These are phyloP conservation scores for Leccinum subrobustum DNA, from an alignment of 1,284 basidiomycete species.

Conservation along the genomic window DNA sequence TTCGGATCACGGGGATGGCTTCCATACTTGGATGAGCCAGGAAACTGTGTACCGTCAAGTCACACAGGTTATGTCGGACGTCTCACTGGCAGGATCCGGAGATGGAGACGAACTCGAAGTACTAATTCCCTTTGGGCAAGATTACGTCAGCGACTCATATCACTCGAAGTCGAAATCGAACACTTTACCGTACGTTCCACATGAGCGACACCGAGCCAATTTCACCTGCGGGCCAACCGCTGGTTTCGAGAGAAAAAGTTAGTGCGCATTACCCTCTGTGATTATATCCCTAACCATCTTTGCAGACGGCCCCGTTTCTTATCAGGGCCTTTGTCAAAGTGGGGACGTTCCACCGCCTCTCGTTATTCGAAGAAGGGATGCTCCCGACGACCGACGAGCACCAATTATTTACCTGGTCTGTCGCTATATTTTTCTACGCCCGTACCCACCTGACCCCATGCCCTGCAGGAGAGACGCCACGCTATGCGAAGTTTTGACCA, in stretches of 20 bases:
- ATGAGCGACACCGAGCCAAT: slow-evolving; percentile 38
- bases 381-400: slow-evolving; percentile 75
- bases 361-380: slow-evolving; percentile 70
- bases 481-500: slow-evolving; percentile 70
- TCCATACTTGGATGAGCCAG: neutral
- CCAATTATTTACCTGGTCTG: slow-evolving; percentile 73
- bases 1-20: neutral
- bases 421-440: neutral
- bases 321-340: slow-evolving; percentile 80
- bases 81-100: no score
- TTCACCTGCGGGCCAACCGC: slow-evolving; percentile 36
- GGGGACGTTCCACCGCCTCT: slow-evolving; percentile 67
- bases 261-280: neutral
- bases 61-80: no score
- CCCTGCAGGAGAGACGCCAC: slow-evolving; percentile 71
- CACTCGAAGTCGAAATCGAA: neutral
- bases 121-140: neutral
- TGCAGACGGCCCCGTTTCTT: slow-evolving; percentile 72
- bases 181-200: neutral
- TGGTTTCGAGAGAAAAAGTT: slow-evolving; percentile 44
- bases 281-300: slow-evolving; percentile 5
- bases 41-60: no score
- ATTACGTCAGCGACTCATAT: slow-evolving; percentile 7
- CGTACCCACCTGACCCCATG: slow-evolving; percentile 1
- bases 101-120: slow-evolving; percentile 13